Base-by-base conservation (phyloP, 208 protist genomes). In the Acanthamoeba triangularis region DNA sequence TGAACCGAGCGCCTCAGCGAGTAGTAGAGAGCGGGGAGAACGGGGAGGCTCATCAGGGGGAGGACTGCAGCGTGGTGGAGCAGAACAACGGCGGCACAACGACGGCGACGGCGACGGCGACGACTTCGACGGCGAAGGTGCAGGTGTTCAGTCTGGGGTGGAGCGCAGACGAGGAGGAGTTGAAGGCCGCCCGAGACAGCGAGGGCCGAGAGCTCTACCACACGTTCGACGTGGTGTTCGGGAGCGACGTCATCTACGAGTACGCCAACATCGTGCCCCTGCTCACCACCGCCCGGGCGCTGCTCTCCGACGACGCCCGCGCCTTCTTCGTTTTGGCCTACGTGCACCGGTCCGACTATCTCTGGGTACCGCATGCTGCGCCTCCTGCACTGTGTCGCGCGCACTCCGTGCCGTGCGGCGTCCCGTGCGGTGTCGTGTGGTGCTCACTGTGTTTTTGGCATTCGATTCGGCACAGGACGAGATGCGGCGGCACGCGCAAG, bases 181-280 rank as follows among this genome's bases (percentile, higher is more conserved):
- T 82, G 37, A 82, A 82, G 37, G 23, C 16, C 25, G 74, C 74
- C 2, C 37, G 74, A 23, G 74, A 82, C 10, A 82, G 74, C 25
- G 74, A 82, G 41, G 74, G 74, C 2, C 74, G 41, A 82, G 41
- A 41, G 37, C 74, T 82, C 74, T 82, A 18, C 37, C 30, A 52
- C 18, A 82, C 74, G 10, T 82, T 82, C 33, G 74, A 82, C 41
- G 74, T 82, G 30, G 74, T 82, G 28, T 82, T 82, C 30, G 74
- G 74, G 74, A 82, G 74, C 41, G 74, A 82, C 25, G 37, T 82
- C n/a, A 82, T 82, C 74, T 82, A 82, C 37, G 74, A 82, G 74
- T 82, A 47, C 74, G 74, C 74, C 41, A 82, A 82, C 74, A 82
- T 82, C 74, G 74, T 82, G 14, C 74, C 37, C 4, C 74, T 82